Base-by-base conservation (phyloP, 495 filamentous ascomycete species). In the Pyrenopolyporus hunteri region DNA sequence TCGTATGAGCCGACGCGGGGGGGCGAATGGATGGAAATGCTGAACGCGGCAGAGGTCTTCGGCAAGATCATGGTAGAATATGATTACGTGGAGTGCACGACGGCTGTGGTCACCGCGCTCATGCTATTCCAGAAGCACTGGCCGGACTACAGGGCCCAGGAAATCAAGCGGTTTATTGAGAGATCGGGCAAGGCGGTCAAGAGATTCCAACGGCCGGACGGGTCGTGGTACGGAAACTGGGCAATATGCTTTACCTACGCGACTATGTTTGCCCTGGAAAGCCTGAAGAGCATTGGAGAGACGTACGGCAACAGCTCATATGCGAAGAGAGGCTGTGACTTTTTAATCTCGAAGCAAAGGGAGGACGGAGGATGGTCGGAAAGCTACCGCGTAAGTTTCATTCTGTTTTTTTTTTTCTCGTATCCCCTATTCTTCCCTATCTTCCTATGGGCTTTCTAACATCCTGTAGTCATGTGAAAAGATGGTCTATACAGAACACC, bases 221-320 rank as follows among this genome's bases (percentile, higher is more conserved):
- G 94, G 2, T 88, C 86, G 58, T 98, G 94, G 94, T 97, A 97
- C 68, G 94, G 95, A 13, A 89, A 85, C 66, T 98, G 94, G 94
- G 95, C 91, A 33, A 93, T 98, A 71, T 98, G 95, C 74, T 98
- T 93, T 74, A 97, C 91, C 2, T 98, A 98, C 70, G 94, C 94
- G 0, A 86, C 85, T 32, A 91, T 97, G 91, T 98, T 98, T 73
- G 94, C 94, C 0, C 78, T 96, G 1, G 92, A 97, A 68, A 89
- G 89, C 57, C 76, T 98, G 32, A 83, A 85, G 20, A 90, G 87
- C 55, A 85, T 89, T 13, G 92, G 92, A 2, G 91, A 97, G 75
- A 89, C 78, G 0, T 96, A 93, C 61, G 76, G 78, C 40, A 96
- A 87, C 54, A 92, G 89, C 64, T 75, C 79, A 1, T 74, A 84